A percentile compares a stretch with the other conserved stretches of the same genome.
These are phyloP conservation scores for Chlorella vulgaris DNA, from an alignment of 139 green algal species.

Conservation along the genomic window DNA sequence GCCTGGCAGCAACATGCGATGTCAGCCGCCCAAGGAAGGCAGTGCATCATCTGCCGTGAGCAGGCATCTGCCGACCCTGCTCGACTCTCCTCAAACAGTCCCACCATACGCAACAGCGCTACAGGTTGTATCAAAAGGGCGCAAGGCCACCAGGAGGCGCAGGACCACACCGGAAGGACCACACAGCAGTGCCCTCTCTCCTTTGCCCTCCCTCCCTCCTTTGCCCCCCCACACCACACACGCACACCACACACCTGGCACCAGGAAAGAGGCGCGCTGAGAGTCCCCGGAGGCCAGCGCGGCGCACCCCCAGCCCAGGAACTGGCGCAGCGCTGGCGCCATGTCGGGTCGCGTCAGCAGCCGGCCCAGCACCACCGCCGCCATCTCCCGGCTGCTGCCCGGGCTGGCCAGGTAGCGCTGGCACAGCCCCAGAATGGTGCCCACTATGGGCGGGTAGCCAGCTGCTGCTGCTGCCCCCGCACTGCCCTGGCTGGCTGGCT, in stretches of 20 bases:
- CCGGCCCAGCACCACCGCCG: constrained; percentile 80
- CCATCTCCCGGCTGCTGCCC: constrained; percentile 80
- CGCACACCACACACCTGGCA: constrained; percentile 53
- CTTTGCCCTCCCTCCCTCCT: too few relatives aligned
- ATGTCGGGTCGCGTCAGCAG: constrained; percentile 93
- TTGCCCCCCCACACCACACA: background rate
- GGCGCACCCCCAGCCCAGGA: constrained; percentile 68
- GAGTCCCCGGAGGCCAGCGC: constrained; percentile 44
- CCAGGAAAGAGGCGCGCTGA: constrained; percentile 57
- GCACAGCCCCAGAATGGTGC: constrained; percentile 72
- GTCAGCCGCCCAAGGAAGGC: too few relatives aligned
- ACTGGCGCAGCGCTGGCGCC: constrained; percentile 63
- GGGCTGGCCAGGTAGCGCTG: constrained; percentile 63
- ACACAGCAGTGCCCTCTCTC: too few relatives aligned
- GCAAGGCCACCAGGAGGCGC: too few relatives aligned
- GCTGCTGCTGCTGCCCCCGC: constrained; percentile 1
- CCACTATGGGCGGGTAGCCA: constrained; percentile 57
- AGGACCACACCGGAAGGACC: too few relatives aligned
- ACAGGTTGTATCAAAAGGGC: too few relatives aligned
- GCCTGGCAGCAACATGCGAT: too few relatives aligned
- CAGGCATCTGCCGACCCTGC: too few relatives aligned
- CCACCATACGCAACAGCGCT: too few relatives aligned
- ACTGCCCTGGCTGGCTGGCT: background rate
- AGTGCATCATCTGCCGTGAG: too few relatives aligned
- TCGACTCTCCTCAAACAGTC: too few relatives aligned